Evolutionary conservation across 305 asterid genomes (phyloP), one percentile per base, ranked within the genome.

Genomic region (Fraxinus paxiana): DNA sequence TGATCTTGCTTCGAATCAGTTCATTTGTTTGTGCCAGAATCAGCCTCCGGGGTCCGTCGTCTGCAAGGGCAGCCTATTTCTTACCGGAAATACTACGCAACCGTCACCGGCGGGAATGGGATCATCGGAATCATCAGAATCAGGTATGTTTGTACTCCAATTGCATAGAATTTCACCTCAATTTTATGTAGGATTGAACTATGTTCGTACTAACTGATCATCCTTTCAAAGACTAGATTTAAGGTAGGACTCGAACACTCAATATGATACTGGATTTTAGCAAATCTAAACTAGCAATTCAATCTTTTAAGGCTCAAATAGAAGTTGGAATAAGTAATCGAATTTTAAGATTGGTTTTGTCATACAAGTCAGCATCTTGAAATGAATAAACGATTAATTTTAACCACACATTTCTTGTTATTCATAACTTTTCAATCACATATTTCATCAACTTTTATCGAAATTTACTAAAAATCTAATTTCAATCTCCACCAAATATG

Each of bases 11-110:
- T 70, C 79, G 7, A 79, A 86, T 71, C 41, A 63, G 69, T 92
- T 88, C 38, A 79, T 75, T 28, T 92, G 94, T 84, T 80, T 83
- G 20, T 92, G 94, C 79, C 80, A 88, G 33, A 79, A 81, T 82
- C 85, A 80, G 37, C 3, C 80, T 56, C 81, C 80, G 80, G 79
- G 10, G 1, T 31, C 79, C 8, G 15, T 2, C 56, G 20, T 37
- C 0, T 87, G 94, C 84, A 56, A 70, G 12, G 59, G 28, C 15
- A 76, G 51, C 31, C 73, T 10, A 75, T 35, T 59, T 24, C 80
- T 13, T 12, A 79, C 38, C 46, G 82, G 79, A 41, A 71, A 38
- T 43, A 56, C 51, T 59, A 28, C 80, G 46, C 73, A 34, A 9
- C 83, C 77, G 18, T 28, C 76, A 28, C 1, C 79, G 4, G 72